Percentiles rank a stretch among this genome's conserved stretches.
These are phyloP conservation scores for Aspergillus candidus DNA, from an alignment of 2,329 filamentous ascomycete species.

Conservation along the genomic window DNA sequence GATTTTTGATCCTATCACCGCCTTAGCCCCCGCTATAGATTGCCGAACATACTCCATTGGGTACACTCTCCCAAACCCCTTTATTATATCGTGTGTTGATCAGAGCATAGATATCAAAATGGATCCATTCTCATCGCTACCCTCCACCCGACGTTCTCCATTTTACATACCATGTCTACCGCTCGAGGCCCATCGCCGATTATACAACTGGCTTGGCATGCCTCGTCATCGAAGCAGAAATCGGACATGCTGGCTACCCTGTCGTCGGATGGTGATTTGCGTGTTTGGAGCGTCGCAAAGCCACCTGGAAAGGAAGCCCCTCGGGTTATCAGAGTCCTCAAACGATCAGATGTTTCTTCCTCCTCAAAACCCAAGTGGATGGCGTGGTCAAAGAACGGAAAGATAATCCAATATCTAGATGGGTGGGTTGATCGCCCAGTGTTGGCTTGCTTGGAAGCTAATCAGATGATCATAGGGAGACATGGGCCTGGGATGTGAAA, in stretches of 20 bases:
- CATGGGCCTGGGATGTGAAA: slow-evolving; percentile 90
- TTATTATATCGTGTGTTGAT: background rate
- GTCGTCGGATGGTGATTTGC: slow-evolving; percentile 81
- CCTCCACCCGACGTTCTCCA: slow-evolving; percentile 85
- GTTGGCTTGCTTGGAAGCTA: slow-evolving; percentile 3
- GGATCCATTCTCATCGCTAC: slow-evolving; percentile 87
- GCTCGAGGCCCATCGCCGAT: slow-evolving; percentile 80
- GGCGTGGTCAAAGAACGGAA: slow-evolving; percentile 96
- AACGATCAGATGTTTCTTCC: slow-evolving; percentile 63
- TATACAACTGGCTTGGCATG: slow-evolving; percentile 85
- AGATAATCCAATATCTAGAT: slow-evolving; percentile 87
- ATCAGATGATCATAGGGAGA: slow-evolving; percentile 55
- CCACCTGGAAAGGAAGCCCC: slow-evolving; percentile 65
- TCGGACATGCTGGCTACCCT: slow-evolving; percentile 97
- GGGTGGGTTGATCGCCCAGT: slow-evolving; percentile 55
- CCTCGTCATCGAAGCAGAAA: slow-evolving; percentile 90
- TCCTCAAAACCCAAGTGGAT: slow-evolving; percentile 84
- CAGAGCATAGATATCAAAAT: slow-evolving; percentile 71
- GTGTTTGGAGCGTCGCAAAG: slow-evolving; percentile 96
- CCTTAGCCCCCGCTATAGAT: slow-evolving; percentile 80
- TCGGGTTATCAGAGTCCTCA: slow-evolving; percentile 82
- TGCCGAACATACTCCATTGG: slow-evolving; percentile 95
- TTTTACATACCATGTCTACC: slow-evolving; percentile 85
- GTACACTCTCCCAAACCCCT: slow-evolving; percentile 46
- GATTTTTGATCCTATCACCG: slow-evolving; percentile 92